These are phyloP conservation scores for Skeletonema menzelii DNA, from an alignment of 108 stramenopile genomes.

Conservation along the genomic window DNA sequence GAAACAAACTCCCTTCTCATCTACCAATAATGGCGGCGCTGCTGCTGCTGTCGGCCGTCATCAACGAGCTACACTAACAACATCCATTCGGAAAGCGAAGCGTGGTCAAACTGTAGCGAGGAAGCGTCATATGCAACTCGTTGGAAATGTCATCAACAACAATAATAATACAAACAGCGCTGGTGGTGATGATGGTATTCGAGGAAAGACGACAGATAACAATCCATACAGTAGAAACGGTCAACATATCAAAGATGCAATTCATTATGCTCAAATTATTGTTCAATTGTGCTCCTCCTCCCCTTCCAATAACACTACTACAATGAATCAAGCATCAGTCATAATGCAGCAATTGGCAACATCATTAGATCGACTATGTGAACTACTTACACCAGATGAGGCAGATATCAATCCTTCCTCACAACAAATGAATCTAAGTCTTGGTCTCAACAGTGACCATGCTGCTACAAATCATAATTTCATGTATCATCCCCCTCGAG, in stretches of 20 bases:
- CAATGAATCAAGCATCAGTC: neutral
- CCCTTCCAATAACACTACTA: neutral
- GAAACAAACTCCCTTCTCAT: conserved; percentile 26
- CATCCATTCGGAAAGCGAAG: conserved; percentile 26
- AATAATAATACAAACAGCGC: neutral
- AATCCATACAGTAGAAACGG: conserved; percentile 8
- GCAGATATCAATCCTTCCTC: neutral
- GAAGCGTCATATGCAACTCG: conserved; percentile 26
- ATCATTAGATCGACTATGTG: conserved; percentile 6
- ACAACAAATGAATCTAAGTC: neutral
- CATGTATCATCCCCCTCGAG: too few relatives aligned
- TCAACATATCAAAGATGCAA: neutral
- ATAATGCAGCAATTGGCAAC: neutral
- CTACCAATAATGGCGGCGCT: neutral
- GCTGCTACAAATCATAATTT: too few relatives aligned
- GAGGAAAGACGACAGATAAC: neutral
- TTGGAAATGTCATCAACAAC: neutral
- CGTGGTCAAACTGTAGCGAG: conserved; percentile 10
- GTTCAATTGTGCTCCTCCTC: neutral
- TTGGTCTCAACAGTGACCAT: neutral
- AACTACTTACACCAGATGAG: conserved; percentile 12
- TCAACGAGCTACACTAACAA: conserved; percentile 8
- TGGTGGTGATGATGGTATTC: conserved; percentile 1
- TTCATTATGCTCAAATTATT: neutral
- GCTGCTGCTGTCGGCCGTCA: neutral